Percentiles rank a stretch among this genome's conserved stretches.
phyloP scores from a whole-genome alignment of 257 asterid species.

The Solanum acaule region DNA sequence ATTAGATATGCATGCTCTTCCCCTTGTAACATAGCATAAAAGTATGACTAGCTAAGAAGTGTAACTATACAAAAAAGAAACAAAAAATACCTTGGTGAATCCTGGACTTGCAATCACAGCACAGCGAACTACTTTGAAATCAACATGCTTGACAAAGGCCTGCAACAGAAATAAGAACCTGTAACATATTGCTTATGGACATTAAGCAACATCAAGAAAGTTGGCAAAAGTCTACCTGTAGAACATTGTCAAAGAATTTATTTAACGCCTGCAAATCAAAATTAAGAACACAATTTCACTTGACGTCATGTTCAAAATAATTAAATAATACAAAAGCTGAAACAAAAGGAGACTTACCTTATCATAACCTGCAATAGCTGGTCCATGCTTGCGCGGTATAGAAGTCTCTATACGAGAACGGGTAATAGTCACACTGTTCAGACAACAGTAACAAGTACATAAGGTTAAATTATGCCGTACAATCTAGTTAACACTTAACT shows the following conservation, averaged over 20 bases:
- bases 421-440: conserved; percentile 68
- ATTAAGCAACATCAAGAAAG: background rate
- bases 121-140: conserved; percentile 85
- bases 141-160: conserved; percentile 81
- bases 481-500: background rate
- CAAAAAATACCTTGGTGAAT: conserved; percentile 68
- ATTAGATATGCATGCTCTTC: background rate
- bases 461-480: background rate
- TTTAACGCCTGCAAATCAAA: conserved; percentile 61
- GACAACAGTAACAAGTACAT: conserved; percentile 5
- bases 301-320: background rate
- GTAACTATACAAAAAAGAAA: background rate
- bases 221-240: conserved; percentile 39
- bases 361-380: conserved; percentile 89
- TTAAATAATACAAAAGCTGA: background rate
- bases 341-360: conserved; percentile 37
- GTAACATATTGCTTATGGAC: background rate
- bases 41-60: background rate
- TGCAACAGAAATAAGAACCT: conserved; percentile 19
- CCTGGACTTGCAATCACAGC: conserved; percentile 99
- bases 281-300: background rate
- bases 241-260: conserved; percentile 73
- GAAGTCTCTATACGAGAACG: conserved; percentile 88
- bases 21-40: background rate
- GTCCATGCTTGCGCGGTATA: conserved; percentile 98